These are phyloP conservation scores for Monosporozyma aerobia DNA, from an alignment of 805 yeast genomes.

Conservation along the genomic window DNA sequence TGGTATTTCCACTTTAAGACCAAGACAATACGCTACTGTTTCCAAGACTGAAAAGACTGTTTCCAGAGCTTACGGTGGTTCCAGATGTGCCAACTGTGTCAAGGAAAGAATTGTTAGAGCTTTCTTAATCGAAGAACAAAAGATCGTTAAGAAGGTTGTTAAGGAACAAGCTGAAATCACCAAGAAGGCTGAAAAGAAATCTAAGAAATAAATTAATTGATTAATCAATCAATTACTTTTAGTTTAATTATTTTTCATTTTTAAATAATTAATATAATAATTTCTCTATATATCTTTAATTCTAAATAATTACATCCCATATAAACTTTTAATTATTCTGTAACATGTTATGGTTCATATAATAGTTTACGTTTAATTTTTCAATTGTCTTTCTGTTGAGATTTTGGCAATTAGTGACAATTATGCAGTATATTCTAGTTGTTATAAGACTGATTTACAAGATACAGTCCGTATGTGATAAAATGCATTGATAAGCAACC, in stretches of 20 bases:
- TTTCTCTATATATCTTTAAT: not conserved
- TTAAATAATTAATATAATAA: not conserved
- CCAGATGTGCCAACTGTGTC: conserved; percentile 96
- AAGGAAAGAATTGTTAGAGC: conserved; percentile 99
- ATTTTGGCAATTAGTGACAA: too few relatives aligned
- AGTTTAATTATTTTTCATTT: not conserved
- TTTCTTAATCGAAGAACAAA: conserved; percentile 99
- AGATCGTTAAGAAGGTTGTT: conserved; percentile 98
- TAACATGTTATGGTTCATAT: conserved; percentile 8
- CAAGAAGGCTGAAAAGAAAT: conserved; percentile 39
- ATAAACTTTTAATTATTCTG: conserved; percentile 5
- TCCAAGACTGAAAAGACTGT: conserved; percentile 97
- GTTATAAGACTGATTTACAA: too few relatives aligned
- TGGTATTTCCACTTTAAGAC: conserved; percentile 92
- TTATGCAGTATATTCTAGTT: too few relatives aligned
- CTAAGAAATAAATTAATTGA: conserved; percentile 5
- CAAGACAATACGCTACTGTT: conserved; percentile 92
- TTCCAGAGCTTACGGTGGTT: conserved; percentile 99
- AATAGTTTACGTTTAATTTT: not conserved
- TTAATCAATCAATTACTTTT: not conserved
- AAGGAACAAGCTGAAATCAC: conserved; percentile 93
- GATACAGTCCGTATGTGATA: too few relatives aligned
- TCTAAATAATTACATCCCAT: conserved; percentile 4
- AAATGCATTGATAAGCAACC: too few relatives aligned
- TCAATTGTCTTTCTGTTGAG: too few relatives aligned